phyloP scores from a whole-genome alignment of 768 basidiomycete species.

The Cyathus striatus region DNA sequence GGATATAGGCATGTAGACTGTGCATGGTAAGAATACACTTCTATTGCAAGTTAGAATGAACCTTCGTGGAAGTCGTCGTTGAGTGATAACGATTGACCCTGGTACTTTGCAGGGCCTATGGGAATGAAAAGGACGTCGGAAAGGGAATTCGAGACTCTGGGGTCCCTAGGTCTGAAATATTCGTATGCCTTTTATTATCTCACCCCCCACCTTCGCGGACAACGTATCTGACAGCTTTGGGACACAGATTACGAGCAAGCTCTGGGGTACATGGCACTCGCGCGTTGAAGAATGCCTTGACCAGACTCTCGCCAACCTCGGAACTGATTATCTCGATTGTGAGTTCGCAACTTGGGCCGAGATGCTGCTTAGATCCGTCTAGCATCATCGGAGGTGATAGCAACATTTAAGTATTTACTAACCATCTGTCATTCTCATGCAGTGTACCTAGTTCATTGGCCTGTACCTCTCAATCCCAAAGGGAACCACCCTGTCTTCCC shows the following conservation, averaged over 20 bases:
- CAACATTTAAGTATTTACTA: neutral
- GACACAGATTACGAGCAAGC: constrained; percentile 62
- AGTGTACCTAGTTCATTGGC: constrained; percentile 80
- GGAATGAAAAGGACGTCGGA: constrained; percentile 82
- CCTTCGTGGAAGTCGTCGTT: constrained; percentile 2
- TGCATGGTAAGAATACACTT: constrained; percentile 34
- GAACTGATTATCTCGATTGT: constrained; percentile 84
- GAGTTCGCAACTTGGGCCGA: too few species aligned
- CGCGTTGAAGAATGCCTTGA: constrained; percentile 73
- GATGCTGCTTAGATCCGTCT: too few species aligned
- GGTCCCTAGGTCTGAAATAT: constrained; percentile 64
- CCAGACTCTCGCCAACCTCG: constrained; percentile 70
- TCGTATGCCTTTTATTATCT: constrained; percentile 23
- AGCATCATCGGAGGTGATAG: constrained; percentile 7
- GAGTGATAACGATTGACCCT: constrained; percentile 13
- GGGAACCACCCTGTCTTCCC: constrained; percentile 61
- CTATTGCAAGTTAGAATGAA: neutral
- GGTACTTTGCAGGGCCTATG: constrained; percentile 42
- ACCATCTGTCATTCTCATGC: constrained; percentile 2
- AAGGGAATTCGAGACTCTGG: constrained; percentile 75
- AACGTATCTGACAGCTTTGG: neutral
- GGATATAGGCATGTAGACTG: constrained; percentile 80
- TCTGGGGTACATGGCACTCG: constrained; percentile 65
- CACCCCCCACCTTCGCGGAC: too few species aligned
- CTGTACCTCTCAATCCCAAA: constrained; percentile 65